A percentile compares a stretch with the other conserved stretches of the same genome.
phyloP scores from a whole-genome alignment of 208 protist species.

The Paratrypanosoma confusum region DNA sequence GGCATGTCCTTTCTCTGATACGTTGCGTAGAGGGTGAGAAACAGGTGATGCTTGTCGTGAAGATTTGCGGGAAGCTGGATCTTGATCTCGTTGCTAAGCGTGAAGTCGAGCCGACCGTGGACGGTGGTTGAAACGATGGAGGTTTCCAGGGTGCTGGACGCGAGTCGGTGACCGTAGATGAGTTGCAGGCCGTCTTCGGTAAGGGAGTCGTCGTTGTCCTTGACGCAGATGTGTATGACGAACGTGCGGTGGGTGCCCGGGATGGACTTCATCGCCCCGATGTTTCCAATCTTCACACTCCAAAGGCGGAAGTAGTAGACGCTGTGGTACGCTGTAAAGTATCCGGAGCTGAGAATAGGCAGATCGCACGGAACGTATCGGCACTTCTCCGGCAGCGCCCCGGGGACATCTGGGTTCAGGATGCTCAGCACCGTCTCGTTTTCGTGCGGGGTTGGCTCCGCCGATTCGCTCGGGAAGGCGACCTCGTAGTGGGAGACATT shows the following conservation, averaged over 20 bases:
- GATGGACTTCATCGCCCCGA: conserved; percentile 39
- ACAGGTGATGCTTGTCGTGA: conserved; percentile 71
- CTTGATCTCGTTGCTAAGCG: conserved; percentile 81
- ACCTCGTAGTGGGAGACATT: conserved; percentile 60
- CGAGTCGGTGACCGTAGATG: conserved; percentile 72
- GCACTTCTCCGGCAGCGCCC: conserved; percentile 32
- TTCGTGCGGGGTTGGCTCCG: conserved; percentile 46
- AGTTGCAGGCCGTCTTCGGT: conserved; percentile 43
- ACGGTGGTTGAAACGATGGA: conserved; percentile 51
- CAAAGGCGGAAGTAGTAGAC: conserved; percentile 71
- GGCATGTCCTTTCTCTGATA: conserved; percentile 42
- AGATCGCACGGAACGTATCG: conserved; percentile 73
- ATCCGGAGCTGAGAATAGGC: conserved; percentile 71
- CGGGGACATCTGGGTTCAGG: conserved; percentile 53
- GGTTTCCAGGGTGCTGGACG: conserved; percentile 54
- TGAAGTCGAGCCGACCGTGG: conserved; percentile 35
- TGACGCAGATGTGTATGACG: conserved; percentile 69
- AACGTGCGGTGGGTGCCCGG: conserved; percentile 66
- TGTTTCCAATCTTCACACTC: conserved; percentile 43
- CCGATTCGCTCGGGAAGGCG: conserved; percentile 35
- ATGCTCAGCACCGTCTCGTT: conserved; percentile 73
- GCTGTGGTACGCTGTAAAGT: conserved; percentile 82
- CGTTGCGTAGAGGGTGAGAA: conserved; percentile 73
- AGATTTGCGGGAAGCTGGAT: conserved; percentile 77
- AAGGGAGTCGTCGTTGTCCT: conserved; percentile 57